A percentile compares a stretch with the other conserved stretches of the same genome.
phyloP scores from a whole-genome alignment of 768 basidiomycete genomes.

The Leccinum truebloodii region DNA sequence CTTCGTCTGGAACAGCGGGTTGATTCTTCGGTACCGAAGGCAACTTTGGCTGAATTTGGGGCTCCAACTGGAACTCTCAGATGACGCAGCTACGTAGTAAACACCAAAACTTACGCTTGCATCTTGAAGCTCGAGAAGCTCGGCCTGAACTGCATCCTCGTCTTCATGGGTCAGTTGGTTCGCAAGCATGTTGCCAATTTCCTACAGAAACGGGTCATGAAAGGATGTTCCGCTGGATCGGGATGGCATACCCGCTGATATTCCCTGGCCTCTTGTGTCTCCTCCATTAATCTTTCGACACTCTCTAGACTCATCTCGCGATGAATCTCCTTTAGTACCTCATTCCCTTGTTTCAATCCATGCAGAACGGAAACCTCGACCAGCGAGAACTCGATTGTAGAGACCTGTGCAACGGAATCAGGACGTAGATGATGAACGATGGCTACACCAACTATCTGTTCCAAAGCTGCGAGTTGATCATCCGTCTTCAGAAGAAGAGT shows the following conservation, averaged over 20 bases:
- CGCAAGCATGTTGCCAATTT: conserved; percentile 85
- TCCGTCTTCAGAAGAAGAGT: conserved; percentile 86
- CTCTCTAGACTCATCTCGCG: conserved; percentile 89
- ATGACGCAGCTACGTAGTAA: not conserved
- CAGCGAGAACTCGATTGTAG: conserved; percentile 94
- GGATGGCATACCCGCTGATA: conserved; percentile 73
- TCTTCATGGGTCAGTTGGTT: conserved; percentile 85
- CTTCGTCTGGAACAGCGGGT: conserved; percentile 37
- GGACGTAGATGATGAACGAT: not conserved
- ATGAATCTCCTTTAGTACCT: conserved; percentile 91
- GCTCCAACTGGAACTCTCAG: conserved; percentile 30
- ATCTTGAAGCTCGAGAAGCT: conserved; percentile 68
- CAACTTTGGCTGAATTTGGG: conserved; percentile 39
- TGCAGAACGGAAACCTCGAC: conserved; percentile 91
- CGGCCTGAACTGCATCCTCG: conserved; percentile 89
- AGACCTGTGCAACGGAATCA: conserved; percentile 59
- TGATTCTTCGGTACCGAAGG: conserved; percentile 55
- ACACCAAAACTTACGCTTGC: conserved; percentile 50
- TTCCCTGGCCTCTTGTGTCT: conserved; percentile 89
- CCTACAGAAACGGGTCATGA: conserved; percentile 49
- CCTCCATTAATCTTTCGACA: conserved; percentile 92
- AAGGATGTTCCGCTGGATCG: not conserved
- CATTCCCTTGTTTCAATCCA: conserved; percentile 91
- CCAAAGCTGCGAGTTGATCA: conserved; percentile 81
- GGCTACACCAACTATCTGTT: conserved; percentile 68